Percentiles rank a stretch among this genome's conserved stretches.
phyloP scores from a whole-genome alignment of 768 basidiomycete genomes.

The Suillus occidentalis region DNA sequence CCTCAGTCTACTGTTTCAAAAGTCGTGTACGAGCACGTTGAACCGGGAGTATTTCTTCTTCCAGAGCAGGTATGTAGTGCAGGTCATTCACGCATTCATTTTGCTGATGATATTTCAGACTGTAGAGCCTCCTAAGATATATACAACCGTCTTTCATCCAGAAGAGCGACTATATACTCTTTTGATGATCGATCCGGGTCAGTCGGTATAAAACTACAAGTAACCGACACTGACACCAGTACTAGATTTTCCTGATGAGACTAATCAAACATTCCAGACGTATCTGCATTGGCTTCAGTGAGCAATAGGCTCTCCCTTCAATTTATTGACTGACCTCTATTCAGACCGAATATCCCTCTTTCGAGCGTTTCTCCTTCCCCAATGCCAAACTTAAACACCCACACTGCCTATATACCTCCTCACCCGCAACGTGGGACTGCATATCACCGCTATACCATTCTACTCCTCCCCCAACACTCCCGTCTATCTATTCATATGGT shows the following conservation, averaged over 20 bases:
- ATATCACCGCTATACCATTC: constrained; percentile 85
- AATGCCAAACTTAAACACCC: constrained; percentile 46
- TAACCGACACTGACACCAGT: neutral
- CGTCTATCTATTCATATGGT: constrained; percentile 45
- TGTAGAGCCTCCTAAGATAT: constrained; percentile 58
- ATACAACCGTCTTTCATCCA: constrained; percentile 77
- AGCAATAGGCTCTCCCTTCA: constrained; percentile 24
- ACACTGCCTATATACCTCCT: constrained; percentile 83
- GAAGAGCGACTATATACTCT: constrained; percentile 85
- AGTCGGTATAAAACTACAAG: constrained; percentile 29
- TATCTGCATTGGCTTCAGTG: constrained; percentile 89
- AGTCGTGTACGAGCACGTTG: constrained; percentile 43
- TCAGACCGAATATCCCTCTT: constrained; percentile 81
- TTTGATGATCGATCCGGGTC: constrained; percentile 85
- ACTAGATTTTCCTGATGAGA: constrained; percentile 80
- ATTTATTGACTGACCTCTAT: constrained; percentile 10
- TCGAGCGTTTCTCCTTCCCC: constrained; percentile 49
- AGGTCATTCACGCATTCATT: constrained; percentile 7
- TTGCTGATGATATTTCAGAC: constrained; percentile 45
- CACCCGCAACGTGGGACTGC: constrained; percentile 88
- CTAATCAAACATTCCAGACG: constrained; percentile 59
- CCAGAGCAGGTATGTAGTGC: constrained; percentile 61
- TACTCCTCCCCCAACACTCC: constrained; percentile 73
- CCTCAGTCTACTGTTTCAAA: constrained; percentile 21
- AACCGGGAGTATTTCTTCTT: constrained; percentile 67